Conservation (phyloP, 768 basidiomycete genomes). For the Boletus rubroflammeus region DNA sequence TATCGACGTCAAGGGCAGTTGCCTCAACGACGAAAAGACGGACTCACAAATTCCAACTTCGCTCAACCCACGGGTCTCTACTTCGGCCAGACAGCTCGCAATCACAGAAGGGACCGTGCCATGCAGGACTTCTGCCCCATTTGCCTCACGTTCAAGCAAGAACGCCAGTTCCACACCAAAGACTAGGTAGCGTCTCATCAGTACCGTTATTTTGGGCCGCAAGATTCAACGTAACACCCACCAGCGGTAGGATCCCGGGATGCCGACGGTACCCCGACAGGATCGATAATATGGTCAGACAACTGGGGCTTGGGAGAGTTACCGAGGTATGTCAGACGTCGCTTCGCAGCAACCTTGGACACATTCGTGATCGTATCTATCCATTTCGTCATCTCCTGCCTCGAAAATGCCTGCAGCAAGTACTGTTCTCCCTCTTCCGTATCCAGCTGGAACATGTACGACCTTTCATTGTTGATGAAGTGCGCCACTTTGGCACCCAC, state of each 20-base stretch:
- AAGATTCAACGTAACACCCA: conserved; percentile 32
- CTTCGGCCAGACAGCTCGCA: conserved; percentile 60
- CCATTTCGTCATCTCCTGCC: conserved; percentile 74
- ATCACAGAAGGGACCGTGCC: conserved; percentile 67
- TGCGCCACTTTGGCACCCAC: conserved; percentile 67
- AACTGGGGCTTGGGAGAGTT: conserved; percentile 69
- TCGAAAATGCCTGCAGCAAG: conserved; percentile 67
- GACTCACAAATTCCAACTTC: conserved; percentile 82
- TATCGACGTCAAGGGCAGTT: not conserved
- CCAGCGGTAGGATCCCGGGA: conserved; percentile 76
- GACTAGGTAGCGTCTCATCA: conserved; percentile 36
- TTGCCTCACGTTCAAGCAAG: conserved; percentile 62
- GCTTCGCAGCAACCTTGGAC: conserved; percentile 69
- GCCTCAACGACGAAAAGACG: not conserved
- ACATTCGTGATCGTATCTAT: conserved; percentile 68
- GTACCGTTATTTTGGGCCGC: not conserved
- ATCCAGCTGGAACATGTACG: conserved; percentile 78
- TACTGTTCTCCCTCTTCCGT: conserved; percentile 88
- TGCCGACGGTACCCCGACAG: conserved; percentile 42
- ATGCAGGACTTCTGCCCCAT: conserved; percentile 43
- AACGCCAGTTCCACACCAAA: conserved; percentile 77
- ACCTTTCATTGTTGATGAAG: conserved; percentile 76
- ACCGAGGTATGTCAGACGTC: conserved; percentile 77
- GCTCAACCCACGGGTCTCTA: conserved; percentile 70
- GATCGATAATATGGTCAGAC: conserved; percentile 69